These are phyloP conservation scores for Bertia moriformis DNA, from an alignment of 2,329 filamentous ascomycete genomes.

Conservation along the genomic window DNA sequence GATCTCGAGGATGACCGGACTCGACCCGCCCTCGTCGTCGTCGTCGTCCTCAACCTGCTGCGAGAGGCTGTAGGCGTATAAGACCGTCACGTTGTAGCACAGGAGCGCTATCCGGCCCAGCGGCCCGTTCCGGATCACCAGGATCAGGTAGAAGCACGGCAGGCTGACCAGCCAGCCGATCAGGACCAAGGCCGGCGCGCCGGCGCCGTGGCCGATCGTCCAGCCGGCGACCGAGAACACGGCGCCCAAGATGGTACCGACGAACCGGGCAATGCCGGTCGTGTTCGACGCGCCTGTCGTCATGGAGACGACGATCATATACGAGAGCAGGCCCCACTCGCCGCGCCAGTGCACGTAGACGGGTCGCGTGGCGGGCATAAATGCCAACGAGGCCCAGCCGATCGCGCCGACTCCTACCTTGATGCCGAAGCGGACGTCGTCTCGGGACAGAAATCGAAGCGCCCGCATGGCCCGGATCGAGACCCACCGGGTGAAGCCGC, in stretches of 20 bases:
- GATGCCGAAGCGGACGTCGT: slow-evolving; percentile 62
- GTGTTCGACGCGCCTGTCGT: slow-evolving; percentile 93
- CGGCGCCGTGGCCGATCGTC: slow-evolving; percentile 60
- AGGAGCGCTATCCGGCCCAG: slow-evolving; percentile 87
- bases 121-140: slow-evolving; percentile 70
- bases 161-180: slow-evolving; percentile 71
- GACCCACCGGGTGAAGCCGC: slow-evolving; percentile 22
- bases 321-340: slow-evolving; percentile 91
- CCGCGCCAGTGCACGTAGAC: slow-evolving; percentile 80
- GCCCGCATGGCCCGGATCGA: slow-evolving; percentile 30
- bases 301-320: slow-evolving; percentile 97
- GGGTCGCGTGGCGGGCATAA: slow-evolving; percentile 63
- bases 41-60: slow-evolving; percentile 67
- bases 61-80: slow-evolving; percentile 85
- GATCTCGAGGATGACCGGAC: slow-evolving; percentile 78
- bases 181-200: slow-evolving; percentile 61
- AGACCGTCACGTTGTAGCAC: slow-evolving; percentile 89
- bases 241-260: slow-evolving; percentile 75
- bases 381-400: slow-evolving; percentile 78
- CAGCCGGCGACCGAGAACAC: slow-evolving; percentile 62
- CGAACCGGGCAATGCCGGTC: slow-evolving; percentile 72
- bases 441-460: slow-evolving; percentile 32
- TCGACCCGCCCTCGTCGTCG: slow-evolving; percentile 73
- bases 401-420: slow-evolving; percentile 87
- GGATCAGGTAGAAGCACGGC: slow-evolving; percentile 78